These are phyloP conservation scores for Penicillium sp. DNA, from an alignment of 2,329 filamentous ascomycete genomes.

Conservation along the genomic window DNA sequence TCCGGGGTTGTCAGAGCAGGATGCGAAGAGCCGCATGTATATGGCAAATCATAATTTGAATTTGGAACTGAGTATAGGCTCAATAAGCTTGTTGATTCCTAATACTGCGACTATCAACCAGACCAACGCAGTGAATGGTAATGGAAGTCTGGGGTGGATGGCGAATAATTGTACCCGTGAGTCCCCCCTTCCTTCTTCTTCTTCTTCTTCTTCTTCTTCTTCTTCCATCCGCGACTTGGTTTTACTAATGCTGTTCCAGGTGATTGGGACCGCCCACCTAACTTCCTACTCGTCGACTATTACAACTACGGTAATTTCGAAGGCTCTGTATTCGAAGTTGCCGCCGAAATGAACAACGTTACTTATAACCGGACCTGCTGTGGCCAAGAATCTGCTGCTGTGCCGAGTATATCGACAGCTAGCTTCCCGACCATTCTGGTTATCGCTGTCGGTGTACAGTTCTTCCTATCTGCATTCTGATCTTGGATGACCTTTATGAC, in stretches of 20 bases:
- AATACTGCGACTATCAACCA: slow-evolving; percentile 69
- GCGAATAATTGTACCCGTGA: slow-evolving; percentile 64
- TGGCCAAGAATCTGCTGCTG: slow-evolving; percentile 35
- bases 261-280: slow-evolving; percentile 70
- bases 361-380: slow-evolving; percentile 60
- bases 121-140: slow-evolving; percentile 70
- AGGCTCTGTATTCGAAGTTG: slow-evolving; percentile 78
- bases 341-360: slow-evolving; percentile 72
- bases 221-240: background rate
- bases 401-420: slow-evolving; percentile 24
- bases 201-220: too few species aligned
- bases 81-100: slow-evolving; percentile 68
- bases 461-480: slow-evolving; percentile 31
- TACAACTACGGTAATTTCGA: slow-evolving; percentile 72
- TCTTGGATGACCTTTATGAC: background rate
- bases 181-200: slow-evolving; percentile 16
- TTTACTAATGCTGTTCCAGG: slow-evolving; percentile 36
- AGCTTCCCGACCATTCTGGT: slow-evolving; percentile 28
- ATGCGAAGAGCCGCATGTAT: slow-evolving; percentile 68
- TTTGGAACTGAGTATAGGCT: slow-evolving; percentile 70
- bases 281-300: slow-evolving; percentile 81
- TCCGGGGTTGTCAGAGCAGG: slow-evolving; percentile 60
- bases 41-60: slow-evolving; percentile 93
- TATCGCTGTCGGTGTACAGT: slow-evolving; percentile 30
- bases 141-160: slow-evolving; percentile 67